Evolutionary conservation across 495 filamentous ascomycete genomes (phyloP).

Genomic region (Copromyces sp.): DNA sequence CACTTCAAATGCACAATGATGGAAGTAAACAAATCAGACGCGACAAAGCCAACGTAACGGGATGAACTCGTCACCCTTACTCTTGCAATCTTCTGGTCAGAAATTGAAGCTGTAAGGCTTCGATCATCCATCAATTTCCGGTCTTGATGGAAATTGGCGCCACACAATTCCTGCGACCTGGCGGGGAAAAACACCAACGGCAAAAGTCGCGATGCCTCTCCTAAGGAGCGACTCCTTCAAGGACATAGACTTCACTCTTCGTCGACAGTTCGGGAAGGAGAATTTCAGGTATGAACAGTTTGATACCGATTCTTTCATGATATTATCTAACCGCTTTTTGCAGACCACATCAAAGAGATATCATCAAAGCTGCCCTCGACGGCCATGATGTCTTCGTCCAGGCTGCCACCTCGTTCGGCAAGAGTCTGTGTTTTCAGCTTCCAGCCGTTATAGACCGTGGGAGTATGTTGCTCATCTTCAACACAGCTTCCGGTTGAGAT

Average conservation of each 20-base stretch:
- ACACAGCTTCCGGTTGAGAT: background rate
- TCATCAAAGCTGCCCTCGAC: constrained; percentile 69
- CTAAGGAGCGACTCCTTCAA: constrained; percentile 35
- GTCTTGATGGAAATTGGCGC: background rate
- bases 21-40: background rate
- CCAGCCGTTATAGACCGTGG: constrained; percentile 81
- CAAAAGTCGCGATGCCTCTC: constrained; percentile 25
- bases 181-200: background rate
- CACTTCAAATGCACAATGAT: background rate
- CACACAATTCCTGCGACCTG: background rate
- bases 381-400: constrained; percentile 90
- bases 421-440: constrained; percentile 89
- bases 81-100: background rate
- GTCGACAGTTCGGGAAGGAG: constrained; percentile 68
- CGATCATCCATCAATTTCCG: background rate
- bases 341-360: constrained; percentile 79
- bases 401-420: constrained; percentile 93
- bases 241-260: constrained; percentile 80
- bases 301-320: too few relatives aligned
- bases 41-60: background rate
- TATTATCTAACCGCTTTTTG: background rate
- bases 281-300: constrained; percentile 51
- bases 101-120: background rate
- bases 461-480: constrained; percentile 40
- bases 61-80: background rate